phyloP scores from a whole-genome alignment of 306 rosid genomes.

The Lathyrus sativus region DNA sequence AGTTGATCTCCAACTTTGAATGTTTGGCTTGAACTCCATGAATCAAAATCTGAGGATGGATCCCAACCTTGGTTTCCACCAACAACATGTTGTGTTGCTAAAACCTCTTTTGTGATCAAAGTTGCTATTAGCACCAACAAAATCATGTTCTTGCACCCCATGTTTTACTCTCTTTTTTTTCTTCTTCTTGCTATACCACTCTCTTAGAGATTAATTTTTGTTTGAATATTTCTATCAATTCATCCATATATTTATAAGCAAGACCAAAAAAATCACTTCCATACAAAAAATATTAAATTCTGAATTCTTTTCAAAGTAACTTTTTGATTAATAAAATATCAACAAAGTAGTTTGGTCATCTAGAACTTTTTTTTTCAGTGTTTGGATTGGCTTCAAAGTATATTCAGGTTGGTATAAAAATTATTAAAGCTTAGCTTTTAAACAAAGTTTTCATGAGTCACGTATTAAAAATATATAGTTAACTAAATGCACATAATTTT shows the following conservation, averaged over 20 bases:
- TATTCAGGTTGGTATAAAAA: slow-evolving; percentile 37
- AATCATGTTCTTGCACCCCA: slow-evolving; percentile 65
- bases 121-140: slow-evolving; percentile 47
- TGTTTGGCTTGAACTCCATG: slow-evolving; percentile 72
- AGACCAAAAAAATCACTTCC: slow-evolving; percentile 1
- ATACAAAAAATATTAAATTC: slow-evolving; percentile 18
- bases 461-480: neutral
- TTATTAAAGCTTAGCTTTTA: slow-evolving; percentile 44
- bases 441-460: slow-evolving; percentile 42
- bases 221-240: slow-evolving; percentile 20
- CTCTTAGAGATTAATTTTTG: slow-evolving; percentile 12
- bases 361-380: slow-evolving; percentile 30
- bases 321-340: slow-evolving; percentile 13
- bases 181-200: slow-evolving; percentile 15
- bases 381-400: slow-evolving; percentile 47
- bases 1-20: slow-evolving; percentile 88
- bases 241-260: slow-evolving; percentile 47
- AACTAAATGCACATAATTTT: neutral
- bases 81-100: slow-evolving; percentile 63
- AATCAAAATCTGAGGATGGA: slow-evolving; percentile 62
- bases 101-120: slow-evolving; percentile 44
- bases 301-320: slow-evolving; percentile 15
- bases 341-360: slow-evolving; percentile 6
- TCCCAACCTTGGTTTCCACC: slow-evolving; percentile 98
- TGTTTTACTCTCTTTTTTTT: neutral